Evolutionary conservation across 2,329 filamentous ascomycete genomes (phyloP).

Genomic region (Phoma sp.): DNA sequence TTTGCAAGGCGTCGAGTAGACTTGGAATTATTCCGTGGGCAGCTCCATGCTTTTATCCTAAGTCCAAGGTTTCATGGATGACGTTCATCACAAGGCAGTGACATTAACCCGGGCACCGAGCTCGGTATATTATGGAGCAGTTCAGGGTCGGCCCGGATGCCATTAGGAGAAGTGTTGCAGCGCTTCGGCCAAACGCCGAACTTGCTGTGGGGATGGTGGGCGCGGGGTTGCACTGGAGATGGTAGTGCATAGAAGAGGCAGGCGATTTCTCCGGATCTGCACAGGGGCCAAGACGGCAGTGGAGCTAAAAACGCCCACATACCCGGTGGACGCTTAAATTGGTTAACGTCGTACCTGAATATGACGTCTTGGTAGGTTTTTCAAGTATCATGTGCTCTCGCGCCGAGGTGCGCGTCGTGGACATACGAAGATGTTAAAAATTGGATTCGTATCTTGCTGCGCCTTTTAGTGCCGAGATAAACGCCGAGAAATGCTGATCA

Average conservation of each 20-base stretch:
- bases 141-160: neutral
- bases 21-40: neutral
- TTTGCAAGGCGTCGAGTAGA: neutral
- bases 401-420: neutral
- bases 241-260: neutral
- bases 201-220: neutral
- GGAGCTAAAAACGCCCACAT: slow-evolving; percentile 1
- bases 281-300: slow-evolving; percentile 6
- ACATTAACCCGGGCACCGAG: slow-evolving; percentile 2
- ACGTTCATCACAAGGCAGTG: neutral
- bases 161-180: slow-evolving; percentile 1
- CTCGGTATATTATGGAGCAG: neutral
- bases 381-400: neutral
- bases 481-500: neutral
- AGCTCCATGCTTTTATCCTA: neutral
- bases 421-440: neutral
- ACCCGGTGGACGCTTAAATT: neutral
- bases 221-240: slow-evolving; percentile 1
- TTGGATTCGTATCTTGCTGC: slow-evolving; percentile 2
- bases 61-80: neutral
- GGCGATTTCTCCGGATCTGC: slow-evolving; percentile 15
- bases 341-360: too few species aligned
- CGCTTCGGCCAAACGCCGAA: slow-evolving; percentile 1
- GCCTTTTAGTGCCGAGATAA: neutral
- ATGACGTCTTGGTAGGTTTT: neutral